A percentile compares a stretch with the other conserved stretches of the same genome.
phyloP scores from a whole-genome alignment of 2,329 filamentous ascomycete species.

The Trichoderma sp. region DNA sequence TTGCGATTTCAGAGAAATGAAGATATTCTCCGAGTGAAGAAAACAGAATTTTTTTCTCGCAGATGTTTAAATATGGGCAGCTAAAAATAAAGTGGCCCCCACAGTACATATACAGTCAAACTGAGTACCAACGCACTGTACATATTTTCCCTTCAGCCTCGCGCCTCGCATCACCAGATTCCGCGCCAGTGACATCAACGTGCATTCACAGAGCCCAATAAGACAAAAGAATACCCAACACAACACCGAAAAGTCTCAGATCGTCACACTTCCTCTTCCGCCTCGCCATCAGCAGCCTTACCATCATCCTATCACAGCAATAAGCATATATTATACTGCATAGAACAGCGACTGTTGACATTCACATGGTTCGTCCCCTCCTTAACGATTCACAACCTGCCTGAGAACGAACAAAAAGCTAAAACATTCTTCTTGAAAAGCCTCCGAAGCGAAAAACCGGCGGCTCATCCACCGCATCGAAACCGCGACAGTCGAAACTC shows the following conservation, averaged over 20 bases:
- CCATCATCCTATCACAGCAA: background rate
- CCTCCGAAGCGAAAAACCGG: conserved; percentile 55
- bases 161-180: conserved; percentile 7
- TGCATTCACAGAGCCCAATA: conserved; percentile 1
- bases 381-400: background rate
- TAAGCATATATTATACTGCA: background rate
- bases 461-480: conserved; percentile 35
- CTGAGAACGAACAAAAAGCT: background rate
- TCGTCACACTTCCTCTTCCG: background rate
- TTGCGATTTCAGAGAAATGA: background rate
- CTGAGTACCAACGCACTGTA: conserved; percentile 9
- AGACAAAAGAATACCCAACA: background rate
- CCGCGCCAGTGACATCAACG: conserved; percentile 27
- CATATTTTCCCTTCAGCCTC: conserved; percentile 12
- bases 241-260: background rate
- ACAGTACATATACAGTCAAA: background rate
- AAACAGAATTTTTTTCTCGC: background rate
- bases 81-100: background rate
- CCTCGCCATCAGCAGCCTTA: background rate
- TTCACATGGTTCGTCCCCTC: background rate
- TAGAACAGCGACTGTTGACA: background rate
- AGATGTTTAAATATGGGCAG: background rate
- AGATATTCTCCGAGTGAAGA: background rate
- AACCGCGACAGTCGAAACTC: conserved; percentile 74
- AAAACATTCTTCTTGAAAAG: conserved; percentile 33